Conservation (phyloP, 495 filamentous ascomycete species). For the Collariella sp. region DNA sequence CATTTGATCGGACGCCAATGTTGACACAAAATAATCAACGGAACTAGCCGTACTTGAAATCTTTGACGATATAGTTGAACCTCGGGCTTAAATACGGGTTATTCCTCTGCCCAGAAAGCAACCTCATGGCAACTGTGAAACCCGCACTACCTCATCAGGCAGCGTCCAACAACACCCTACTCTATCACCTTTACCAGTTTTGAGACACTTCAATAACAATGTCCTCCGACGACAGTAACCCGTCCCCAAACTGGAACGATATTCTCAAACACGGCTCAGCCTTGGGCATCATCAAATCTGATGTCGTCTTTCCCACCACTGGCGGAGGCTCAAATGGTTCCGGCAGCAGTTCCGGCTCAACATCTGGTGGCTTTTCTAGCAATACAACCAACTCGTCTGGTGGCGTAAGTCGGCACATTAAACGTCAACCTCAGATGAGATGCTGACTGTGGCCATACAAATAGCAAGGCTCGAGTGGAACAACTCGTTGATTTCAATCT, state of each 20-base stretch:
- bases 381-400: background rate
- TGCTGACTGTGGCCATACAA: background rate
- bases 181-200: too few relatives aligned
- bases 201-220: too few relatives aligned
- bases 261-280: conserved; percentile 13
- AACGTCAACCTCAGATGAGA: background rate
- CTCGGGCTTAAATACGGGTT: too few relatives aligned
- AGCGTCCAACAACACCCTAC: too few relatives aligned
- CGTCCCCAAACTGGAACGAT: conserved; percentile 12
- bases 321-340: conserved; percentile 7
- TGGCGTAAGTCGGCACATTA: background rate
- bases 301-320: conserved; percentile 8
- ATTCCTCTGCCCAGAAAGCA: too few relatives aligned
- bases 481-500: background rate
- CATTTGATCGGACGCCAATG: too few relatives aligned
- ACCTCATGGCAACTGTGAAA: too few relatives aligned
- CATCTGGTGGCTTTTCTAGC: conserved; percentile 7
- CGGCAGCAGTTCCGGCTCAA: background rate
- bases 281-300: conserved; percentile 12
- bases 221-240: conserved; percentile 2
- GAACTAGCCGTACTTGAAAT: too few relatives aligned
- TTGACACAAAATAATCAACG: too few relatives aligned
- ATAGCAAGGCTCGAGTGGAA: background rate
- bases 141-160: too few relatives aligned
- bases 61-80: too few relatives aligned